A percentile compares a stretch with the other conserved stretches of the same genome.
Evolutionary conservation across 441 rosid species (phyloP).

Genomic region (Bocquillonia castaneifolia): DNA sequence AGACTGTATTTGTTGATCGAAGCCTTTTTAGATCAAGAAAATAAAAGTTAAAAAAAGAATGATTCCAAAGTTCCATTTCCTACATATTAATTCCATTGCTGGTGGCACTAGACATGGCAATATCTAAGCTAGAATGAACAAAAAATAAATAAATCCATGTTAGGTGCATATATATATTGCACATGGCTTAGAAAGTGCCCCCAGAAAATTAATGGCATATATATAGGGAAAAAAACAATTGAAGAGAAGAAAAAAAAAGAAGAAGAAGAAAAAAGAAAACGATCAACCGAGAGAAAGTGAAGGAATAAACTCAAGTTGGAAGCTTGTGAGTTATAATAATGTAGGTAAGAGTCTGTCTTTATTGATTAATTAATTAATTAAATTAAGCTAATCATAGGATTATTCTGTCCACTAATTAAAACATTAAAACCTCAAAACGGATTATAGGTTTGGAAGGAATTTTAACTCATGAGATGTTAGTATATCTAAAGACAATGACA

Average conservation of each 20-base stretch:
- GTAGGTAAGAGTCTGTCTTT: background rate
- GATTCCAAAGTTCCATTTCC: constrained; percentile 21
- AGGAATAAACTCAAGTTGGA: constrained; percentile 23
- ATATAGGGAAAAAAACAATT: background rate
- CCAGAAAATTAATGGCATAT: background rate
- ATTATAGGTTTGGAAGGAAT: background rate
- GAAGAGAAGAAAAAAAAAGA: background rate
- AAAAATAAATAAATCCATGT: constrained; percentile 13
- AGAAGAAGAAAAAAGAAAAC: background rate
- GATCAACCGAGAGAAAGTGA: background rate
- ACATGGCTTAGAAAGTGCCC: constrained; percentile 28
- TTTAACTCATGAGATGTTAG: constrained; percentile 26
- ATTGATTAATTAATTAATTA: background rate
- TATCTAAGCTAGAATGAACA: background rate
- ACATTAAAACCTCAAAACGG: background rate
- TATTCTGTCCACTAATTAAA: constrained; percentile 22
- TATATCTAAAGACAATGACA: constrained; percentile 39
- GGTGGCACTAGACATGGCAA: constrained; percentile 36
- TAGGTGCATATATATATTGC: constrained; percentile 8
- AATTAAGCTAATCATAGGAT: constrained; percentile 34
- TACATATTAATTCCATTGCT: constrained; percentile 19
- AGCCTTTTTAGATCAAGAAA: background rate
- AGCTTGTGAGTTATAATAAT: constrained; percentile 6
- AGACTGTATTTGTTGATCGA: too few species aligned
- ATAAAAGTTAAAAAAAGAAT: constrained; percentile 27